Percentiles rank a stretch among this genome's conserved stretches.
Evolutionary conservation across 495 filamentous ascomycete species (phyloP).

Genomic region (Lophiotrema nucula): DNA sequence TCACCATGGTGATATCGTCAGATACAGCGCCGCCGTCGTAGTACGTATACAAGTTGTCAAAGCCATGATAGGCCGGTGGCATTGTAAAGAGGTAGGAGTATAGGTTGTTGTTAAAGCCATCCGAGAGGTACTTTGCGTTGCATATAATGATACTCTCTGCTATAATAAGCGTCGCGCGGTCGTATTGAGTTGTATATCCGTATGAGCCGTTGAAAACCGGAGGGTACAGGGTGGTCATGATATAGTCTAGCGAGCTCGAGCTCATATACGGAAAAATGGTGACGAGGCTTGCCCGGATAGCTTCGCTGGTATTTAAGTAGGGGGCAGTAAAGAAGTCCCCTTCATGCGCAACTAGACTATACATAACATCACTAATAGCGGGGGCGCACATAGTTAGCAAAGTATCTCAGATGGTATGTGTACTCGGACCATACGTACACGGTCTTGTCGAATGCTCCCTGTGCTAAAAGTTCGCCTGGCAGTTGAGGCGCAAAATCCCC

Average conservation of each 20-base stretch:
- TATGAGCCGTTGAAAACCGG: constrained; percentile 44
- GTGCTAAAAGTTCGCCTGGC: constrained; percentile 54
- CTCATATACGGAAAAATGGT: constrained; percentile 6
- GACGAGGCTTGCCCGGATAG: constrained; percentile 2
- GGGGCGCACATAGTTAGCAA: too few species aligned
- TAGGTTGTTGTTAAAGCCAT: constrained; percentile 50
- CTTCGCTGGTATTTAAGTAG: constrained; percentile 38
- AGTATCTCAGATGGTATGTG: too few species aligned
- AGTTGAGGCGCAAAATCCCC: constrained; percentile 55
- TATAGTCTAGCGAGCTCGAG: constrained; percentile 34
- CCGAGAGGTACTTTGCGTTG: constrained; percentile 46
- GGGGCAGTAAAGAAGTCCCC: constrained; percentile 50
- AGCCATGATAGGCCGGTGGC: constrained; percentile 53
- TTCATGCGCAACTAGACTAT: constrained; percentile 55
- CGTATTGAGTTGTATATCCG: constrained; percentile 45
- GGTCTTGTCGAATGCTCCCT: constrained; percentile 54
- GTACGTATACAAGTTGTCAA: constrained; percentile 54
- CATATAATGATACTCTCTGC: constrained; percentile 51
- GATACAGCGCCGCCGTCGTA: constrained; percentile 48
- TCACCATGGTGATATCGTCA: constrained; percentile 30
- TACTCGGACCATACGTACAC: too few species aligned
- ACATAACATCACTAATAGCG: constrained; percentile 56
- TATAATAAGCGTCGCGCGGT: constrained; percentile 38
- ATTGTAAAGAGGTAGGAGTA: constrained; percentile 61
- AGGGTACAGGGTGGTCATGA: constrained; percentile 45